Evolutionary conservation across 2,329 filamentous ascomycete genomes (phyloP).

Genomic region (Chalara sp.): DNA sequence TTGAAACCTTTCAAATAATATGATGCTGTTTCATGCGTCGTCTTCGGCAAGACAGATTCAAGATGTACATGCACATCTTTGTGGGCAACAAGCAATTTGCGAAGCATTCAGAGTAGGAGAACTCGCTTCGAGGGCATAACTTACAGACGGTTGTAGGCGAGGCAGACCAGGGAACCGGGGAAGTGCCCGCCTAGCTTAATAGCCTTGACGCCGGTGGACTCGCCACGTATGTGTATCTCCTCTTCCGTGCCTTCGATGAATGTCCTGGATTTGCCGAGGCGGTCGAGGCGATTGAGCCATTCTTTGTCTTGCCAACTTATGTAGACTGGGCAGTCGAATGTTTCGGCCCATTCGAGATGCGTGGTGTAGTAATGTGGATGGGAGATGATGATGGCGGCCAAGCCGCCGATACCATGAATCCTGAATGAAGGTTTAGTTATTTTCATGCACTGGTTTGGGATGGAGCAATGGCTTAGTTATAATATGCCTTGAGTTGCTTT

Average conservation of each 20-base stretch:
- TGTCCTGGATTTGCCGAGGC: slow-evolving; percentile 32
- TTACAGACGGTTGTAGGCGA: slow-evolving; percentile 56
- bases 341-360: slow-evolving; percentile 64
- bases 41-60: too few species aligned
- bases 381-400: slow-evolving; percentile 66
- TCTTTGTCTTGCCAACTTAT: slow-evolving; percentile 55
- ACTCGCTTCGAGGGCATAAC: slow-evolving; percentile 28
- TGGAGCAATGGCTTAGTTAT: too few species aligned
- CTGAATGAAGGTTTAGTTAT: slow-evolving; percentile 6
- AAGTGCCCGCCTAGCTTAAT: slow-evolving; percentile 77
- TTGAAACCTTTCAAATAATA: too few species aligned
- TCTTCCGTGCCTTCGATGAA: slow-evolving; percentile 37
- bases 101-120: too few species aligned
- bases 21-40: too few species aligned
- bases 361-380: slow-evolving; percentile 82
- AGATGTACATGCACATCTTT: too few species aligned
- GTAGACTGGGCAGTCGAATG: slow-evolving; percentile 66
- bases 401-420: slow-evolving; percentile 55
- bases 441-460: too few species aligned
- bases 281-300: slow-evolving; percentile 51
- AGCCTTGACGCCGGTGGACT: slow-evolving; percentile 45
- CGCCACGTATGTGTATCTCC: slow-evolving; percentile 31
- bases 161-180: slow-evolving; percentile 62
- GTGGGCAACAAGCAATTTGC: too few species aligned
- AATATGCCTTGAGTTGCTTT: too few species aligned